phyloP scores from a whole-genome alignment of 768 basidiomycete genomes.

The Serendipita sp. region DNA sequence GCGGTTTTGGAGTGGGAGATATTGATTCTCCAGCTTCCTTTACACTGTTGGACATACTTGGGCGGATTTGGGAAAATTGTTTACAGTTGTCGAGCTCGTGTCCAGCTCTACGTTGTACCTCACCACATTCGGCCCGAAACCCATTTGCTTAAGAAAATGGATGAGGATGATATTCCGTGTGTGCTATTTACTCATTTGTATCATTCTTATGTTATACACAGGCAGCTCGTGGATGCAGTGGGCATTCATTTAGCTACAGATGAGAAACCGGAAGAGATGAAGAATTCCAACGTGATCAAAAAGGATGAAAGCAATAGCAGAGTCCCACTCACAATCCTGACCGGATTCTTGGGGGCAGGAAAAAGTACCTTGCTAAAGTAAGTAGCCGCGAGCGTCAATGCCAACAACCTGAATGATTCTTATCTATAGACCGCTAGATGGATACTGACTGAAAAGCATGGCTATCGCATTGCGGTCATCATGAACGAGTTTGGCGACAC shows the following conservation, averaged over 20 bases:
- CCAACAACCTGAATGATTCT: neutral
- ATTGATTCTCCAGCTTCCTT: neutral
- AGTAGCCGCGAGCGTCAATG: conserved; percentile 15
- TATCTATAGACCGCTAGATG: conserved; percentile 30
- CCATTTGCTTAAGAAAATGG: conserved; percentile 9
- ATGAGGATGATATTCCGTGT: conserved; percentile 47
- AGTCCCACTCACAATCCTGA: conserved; percentile 86
- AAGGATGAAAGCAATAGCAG: conserved; percentile 13
- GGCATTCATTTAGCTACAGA: neutral
- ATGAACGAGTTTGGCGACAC: conserved; percentile 99
- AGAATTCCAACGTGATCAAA: neutral
- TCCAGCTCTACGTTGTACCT: neutral
- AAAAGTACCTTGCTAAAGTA: conserved; percentile 85
- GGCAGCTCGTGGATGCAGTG: conserved; percentile 9
- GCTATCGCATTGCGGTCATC: conserved; percentile 91
- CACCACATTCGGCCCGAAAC: neutral
- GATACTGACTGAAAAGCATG: conserved; percentile 85
- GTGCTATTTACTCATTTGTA: conserved; percentile 13
- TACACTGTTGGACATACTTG: neutral
- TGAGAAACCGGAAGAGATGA: neutral
- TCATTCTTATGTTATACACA: no score
- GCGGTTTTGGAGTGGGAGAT: neutral
- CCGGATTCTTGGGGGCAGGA: conserved; percentile 87
- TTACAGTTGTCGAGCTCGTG: neutral
- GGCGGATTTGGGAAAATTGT: neutral